Conservation (phyloP, 495 filamentous ascomycete species). For the Glutinoglossum americanum region DNA sequence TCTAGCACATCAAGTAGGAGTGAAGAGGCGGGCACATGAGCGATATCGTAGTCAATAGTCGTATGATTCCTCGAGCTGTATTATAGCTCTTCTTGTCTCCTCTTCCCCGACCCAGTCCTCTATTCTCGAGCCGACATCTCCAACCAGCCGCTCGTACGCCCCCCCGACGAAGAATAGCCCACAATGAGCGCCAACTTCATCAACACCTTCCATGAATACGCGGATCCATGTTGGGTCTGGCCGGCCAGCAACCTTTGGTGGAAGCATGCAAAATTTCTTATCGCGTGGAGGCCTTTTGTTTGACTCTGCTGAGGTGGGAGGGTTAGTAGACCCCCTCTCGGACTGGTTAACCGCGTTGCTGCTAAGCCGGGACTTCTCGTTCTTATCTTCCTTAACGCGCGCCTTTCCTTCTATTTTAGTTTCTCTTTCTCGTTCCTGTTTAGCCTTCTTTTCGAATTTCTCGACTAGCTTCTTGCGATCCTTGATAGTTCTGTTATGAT, state of each 20-base stretch:
- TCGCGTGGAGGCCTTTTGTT: slow-evolving; percentile 6
- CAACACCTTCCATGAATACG: slow-evolving; percentile 59
- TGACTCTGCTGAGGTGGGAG: neutral
- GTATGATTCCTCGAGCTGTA: neutral
- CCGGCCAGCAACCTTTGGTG: slow-evolving; percentile 26
- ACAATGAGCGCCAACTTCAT: slow-evolving; percentile 72
- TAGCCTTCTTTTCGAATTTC: slow-evolving; percentile 28
- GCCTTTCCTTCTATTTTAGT: slow-evolving; percentile 7
- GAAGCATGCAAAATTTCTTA: slow-evolving; percentile 60
- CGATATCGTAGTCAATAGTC: neutral
- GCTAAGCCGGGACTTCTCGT: slow-evolving; percentile 8
- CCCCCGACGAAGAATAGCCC: slow-evolving; percentile 48
- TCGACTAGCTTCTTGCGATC: slow-evolving; percentile 33
- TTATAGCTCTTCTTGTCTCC: neutral
- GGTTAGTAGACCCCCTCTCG: slow-evolving; percentile 8
- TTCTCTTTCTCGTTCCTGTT: slow-evolving; percentile 23
- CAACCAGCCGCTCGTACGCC: slow-evolving; percentile 55
- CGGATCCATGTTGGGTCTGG: slow-evolving; percentile 50
- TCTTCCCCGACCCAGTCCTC: slow-evolving; percentile 52
- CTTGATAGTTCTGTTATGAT: slow-evolving; percentile 36
- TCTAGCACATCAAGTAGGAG: too few species aligned
- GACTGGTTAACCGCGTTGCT: slow-evolving; percentile 7
- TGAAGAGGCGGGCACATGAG: too few species aligned
- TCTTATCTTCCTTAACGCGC: slow-evolving; percentile 6
- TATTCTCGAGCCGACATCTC: slow-evolving; percentile 47